Conservation (phyloP, 257 asterid genomes). For the Vinca minor region DNA sequence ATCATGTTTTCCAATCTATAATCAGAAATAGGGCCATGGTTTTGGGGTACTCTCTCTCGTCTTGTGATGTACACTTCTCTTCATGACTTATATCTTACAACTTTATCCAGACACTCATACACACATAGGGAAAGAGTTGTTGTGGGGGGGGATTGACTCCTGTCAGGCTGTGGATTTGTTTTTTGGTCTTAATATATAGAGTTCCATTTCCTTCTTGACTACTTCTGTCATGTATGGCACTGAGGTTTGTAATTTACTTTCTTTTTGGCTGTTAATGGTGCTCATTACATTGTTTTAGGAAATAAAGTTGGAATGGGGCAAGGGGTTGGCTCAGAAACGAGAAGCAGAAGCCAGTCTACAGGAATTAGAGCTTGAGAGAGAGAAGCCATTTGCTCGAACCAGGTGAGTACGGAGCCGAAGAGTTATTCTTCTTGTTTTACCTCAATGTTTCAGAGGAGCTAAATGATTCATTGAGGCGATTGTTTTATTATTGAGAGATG, state of each 20-base stretch:
- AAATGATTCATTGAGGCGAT: neutral
- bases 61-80: too few species aligned
- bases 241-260: neutral
- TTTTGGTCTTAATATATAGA: neutral
- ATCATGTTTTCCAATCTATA: too few species aligned
- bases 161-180: neutral
- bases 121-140: too few species aligned
- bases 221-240: neutral
- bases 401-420: conserved; percentile 31
- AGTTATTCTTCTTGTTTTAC: neutral
- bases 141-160: too few species aligned
- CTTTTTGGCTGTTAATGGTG: neutral
- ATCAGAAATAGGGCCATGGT: too few species aligned
- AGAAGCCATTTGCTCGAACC: conserved; percentile 90
- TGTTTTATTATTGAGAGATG: neutral
- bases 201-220: neutral
- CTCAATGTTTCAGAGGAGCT: neutral
- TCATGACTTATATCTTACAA: too few species aligned
- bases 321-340: conserved; percentile 84
- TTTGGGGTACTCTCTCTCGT: too few species aligned
- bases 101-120: too few species aligned
- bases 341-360: conserved; percentile 70
- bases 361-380: conserved; percentile 77
- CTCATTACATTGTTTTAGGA: conserved; percentile 37
- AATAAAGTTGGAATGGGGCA: conserved; percentile 89